A percentile compares a stretch with the other conserved stretches of the same genome.
These are phyloP conservation scores for Lindgomyces ingoldianus DNA, from an alignment of 495 filamentous ascomycete genomes.

Conservation along the genomic window DNA sequence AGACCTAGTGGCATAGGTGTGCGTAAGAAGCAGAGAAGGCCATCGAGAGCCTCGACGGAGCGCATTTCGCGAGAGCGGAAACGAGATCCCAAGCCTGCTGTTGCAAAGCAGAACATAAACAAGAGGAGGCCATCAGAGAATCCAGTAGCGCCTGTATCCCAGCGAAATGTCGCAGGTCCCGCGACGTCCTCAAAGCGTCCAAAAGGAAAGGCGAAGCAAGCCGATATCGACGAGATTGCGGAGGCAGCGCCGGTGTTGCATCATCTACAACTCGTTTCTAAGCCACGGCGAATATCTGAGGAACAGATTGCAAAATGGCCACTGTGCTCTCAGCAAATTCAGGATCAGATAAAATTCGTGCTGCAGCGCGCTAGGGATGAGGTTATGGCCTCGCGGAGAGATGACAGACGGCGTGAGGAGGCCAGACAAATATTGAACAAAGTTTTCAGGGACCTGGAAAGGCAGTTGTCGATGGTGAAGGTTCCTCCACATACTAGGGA, in stretches of 20 bases:
- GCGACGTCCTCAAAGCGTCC: neutral
- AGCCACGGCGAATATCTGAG: conserved; percentile 56
- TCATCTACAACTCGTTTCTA: conserved; percentile 48
- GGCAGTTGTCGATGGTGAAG: conserved; percentile 57
- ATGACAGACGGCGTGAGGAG: conserved; percentile 58
- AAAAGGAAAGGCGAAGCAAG: conserved; percentile 8
- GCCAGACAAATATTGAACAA: conserved; percentile 56
- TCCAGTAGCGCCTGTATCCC: neutral
- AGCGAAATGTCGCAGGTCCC: neutral
- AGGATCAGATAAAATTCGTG: conserved; percentile 9
- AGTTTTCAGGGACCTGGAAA: conserved; percentile 53
- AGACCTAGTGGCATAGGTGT: conserved; percentile 2
- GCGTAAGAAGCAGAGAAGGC: neutral
- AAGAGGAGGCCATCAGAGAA: neutral
- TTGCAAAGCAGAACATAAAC: conserved; percentile 4
- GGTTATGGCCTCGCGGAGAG: conserved; percentile 54
- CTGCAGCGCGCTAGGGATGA: conserved; percentile 16
- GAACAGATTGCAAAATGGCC: conserved; percentile 39
- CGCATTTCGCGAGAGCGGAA: neutral
- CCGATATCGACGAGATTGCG: conserved; percentile 8
- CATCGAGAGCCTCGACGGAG: conserved; percentile 7
- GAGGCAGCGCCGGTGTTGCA: neutral
- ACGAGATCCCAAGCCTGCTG: neutral
- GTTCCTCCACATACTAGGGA: conserved; percentile 62
- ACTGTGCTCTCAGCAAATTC: conserved; percentile 1